phyloP scores from a whole-genome alignment of 2,329 filamentous ascomycete species.

The Talaromyces sp. region DNA sequence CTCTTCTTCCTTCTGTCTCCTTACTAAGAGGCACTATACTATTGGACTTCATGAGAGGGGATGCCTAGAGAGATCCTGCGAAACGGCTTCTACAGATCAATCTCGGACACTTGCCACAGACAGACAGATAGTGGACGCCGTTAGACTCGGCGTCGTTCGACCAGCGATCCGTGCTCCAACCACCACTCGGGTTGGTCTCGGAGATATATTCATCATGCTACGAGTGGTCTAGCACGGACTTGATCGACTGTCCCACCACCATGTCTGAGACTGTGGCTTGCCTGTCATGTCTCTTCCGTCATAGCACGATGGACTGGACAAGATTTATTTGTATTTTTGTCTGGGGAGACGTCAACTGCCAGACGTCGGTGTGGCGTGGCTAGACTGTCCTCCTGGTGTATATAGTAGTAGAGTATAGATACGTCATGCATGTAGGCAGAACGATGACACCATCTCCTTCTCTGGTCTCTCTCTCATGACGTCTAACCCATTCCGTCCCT shows the following conservation, averaged over 20 bases:
- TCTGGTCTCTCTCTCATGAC: not conserved
- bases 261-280: conserved; percentile 3
- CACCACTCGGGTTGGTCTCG: not conserved
- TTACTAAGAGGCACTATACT: not conserved
- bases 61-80: not conserved
- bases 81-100: no score
- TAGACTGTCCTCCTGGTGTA: not conserved
- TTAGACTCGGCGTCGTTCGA: not conserved
- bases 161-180: conserved; percentile 4
- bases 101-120: not conserved
- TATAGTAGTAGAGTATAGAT: not conserved
- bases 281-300: conserved; percentile 1
- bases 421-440: conserved; percentile 4
- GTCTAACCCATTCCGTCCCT: conserved; percentile 7
- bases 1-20: not conserved
- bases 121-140: no score
- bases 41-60: not conserved
- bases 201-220: conserved; percentile 2
- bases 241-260: not conserved
- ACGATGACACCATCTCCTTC: not conserved
- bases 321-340: not conserved
- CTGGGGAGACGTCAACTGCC: not conserved
- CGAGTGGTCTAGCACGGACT: not conserved
- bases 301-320: not conserved
- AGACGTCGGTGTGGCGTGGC: not conserved